Evolutionary conservation across 2,329 filamentous ascomycete genomes (phyloP).

Genomic region (Didymosphaeria variabile): DNA sequence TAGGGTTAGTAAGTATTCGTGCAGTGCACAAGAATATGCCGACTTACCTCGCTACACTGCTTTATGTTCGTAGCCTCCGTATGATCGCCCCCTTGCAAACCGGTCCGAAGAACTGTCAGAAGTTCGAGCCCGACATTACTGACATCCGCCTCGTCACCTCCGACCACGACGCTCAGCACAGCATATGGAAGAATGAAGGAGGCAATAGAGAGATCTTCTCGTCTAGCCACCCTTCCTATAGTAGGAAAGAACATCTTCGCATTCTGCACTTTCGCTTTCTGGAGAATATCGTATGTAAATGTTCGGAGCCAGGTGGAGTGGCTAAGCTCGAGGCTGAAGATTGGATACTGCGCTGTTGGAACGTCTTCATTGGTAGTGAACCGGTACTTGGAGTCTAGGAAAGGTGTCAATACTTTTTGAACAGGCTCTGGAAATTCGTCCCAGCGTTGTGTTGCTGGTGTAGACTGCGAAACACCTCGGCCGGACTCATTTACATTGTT

Average conservation of each 20-base stretch:
- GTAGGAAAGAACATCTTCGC: constrained; percentile 82
- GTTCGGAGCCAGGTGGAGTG: constrained; percentile 84
- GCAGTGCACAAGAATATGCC: background rate
- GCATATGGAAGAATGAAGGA: constrained; percentile 90
- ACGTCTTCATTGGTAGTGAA: constrained; percentile 58
- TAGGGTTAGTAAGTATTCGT: constrained; percentile 29
- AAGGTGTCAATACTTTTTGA: constrained; percentile 85
- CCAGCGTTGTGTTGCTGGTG: constrained; percentile 77
- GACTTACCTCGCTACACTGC: constrained; percentile 82
- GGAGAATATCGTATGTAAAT: constrained; percentile 83
- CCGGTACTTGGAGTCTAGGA: constrained; percentile 83
- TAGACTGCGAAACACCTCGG: constrained; percentile 59
- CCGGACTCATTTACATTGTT: constrained; percentile 55
- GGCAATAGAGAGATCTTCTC: constrained; percentile 85
- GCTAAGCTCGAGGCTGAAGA: constrained; percentile 73
- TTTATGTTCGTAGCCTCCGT: constrained; percentile 78
- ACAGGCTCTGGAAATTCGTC: constrained; percentile 77
- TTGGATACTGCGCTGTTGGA: constrained; percentile 68
- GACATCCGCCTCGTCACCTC: constrained; percentile 71
- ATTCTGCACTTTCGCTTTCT: constrained; percentile 77
- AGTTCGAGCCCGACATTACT: constrained; percentile 77
- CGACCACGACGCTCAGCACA: constrained; percentile 82
- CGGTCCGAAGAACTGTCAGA: constrained; percentile 74
- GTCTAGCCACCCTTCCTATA: constrained; percentile 80
- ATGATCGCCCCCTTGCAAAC: constrained; percentile 62